These are phyloP conservation scores for Mentha longifolia DNA, from an alignment of 257 asterid genomes.

Conservation along the genomic window DNA sequence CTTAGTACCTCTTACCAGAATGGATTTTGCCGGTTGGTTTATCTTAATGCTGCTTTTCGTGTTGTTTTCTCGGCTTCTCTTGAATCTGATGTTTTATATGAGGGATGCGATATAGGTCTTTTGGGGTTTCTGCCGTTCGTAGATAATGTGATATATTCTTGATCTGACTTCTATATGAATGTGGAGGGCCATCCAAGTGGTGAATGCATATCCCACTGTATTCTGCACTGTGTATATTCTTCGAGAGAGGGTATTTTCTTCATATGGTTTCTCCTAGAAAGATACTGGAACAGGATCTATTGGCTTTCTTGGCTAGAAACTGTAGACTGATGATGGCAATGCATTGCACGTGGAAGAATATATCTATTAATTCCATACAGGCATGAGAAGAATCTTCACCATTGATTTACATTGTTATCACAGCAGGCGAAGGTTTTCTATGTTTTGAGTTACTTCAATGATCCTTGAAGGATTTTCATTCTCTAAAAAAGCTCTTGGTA, in stretches of 20 bases:
- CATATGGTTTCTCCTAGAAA: slow-evolving; percentile 51
- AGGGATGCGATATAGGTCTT: slow-evolving; percentile 49
- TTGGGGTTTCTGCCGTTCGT: slow-evolving; percentile 48
- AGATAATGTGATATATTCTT: slow-evolving; percentile 53
- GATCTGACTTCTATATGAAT: slow-evolving; percentile 52
- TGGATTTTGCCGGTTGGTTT: slow-evolving; percentile 66
- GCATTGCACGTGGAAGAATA: slow-evolving; percentile 45
- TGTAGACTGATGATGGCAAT: slow-evolving; percentile 44
- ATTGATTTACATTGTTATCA: slow-evolving; percentile 44
- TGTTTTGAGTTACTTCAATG: slow-evolving; percentile 64
- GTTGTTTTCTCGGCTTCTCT: slow-evolving; percentile 52
- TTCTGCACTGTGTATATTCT: slow-evolving; percentile 43
- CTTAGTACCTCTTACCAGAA: slow-evolving; percentile 58
- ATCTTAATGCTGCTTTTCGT: slow-evolving; percentile 61
- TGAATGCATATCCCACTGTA: slow-evolving; percentile 37
- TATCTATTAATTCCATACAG: slow-evolving; percentile 40
- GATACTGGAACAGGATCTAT: slow-evolving; percentile 47
- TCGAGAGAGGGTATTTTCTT: slow-evolving; percentile 53
- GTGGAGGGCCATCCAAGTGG: slow-evolving; percentile 45
- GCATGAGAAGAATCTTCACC: slow-evolving; percentile 52
- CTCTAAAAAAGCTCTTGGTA: slow-evolving; percentile 53
- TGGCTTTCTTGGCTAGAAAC: slow-evolving; percentile 54
- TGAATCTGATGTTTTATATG: slow-evolving; percentile 48
- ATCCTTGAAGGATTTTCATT: slow-evolving; percentile 54
- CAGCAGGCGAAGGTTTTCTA: slow-evolving; percentile 53